Evolutionary conservation across 1,139 yeast genomes (phyloP).

Genomic region (Candida mesenterica): DNA sequence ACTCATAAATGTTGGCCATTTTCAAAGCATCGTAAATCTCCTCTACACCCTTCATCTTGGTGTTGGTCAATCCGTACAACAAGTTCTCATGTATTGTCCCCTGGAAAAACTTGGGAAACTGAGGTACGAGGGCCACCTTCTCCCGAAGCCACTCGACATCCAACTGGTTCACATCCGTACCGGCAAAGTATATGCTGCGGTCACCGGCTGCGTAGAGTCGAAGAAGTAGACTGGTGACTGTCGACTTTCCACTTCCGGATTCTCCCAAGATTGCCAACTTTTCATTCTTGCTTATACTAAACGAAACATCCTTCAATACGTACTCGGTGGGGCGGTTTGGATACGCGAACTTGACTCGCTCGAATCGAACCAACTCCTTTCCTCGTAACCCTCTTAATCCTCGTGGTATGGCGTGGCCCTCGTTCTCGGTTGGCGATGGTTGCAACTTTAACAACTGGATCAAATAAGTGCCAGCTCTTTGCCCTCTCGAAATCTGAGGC

Average conservation of each 20-base stretch:
- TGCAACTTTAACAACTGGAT: constrained; percentile 40
- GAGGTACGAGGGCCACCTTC: constrained; percentile 65
- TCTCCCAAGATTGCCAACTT: constrained; percentile 67
- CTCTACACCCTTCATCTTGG: constrained; percentile 19
- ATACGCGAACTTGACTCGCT: constrained; percentile 50
- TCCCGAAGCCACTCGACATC: constrained; percentile 51
- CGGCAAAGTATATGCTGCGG: constrained; percentile 36
- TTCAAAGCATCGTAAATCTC: constrained; percentile 43
- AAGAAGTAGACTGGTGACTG: constrained; percentile 53
- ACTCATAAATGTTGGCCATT: constrained; percentile 49
- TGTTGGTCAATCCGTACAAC: constrained; percentile 45
- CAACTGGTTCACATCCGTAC: constrained; percentile 42
- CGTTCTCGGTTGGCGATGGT: constrained; percentile 30
- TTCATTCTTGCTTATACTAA: constrained; percentile 44
- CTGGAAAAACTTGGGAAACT: constrained; percentile 60
- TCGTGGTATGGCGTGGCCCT: constrained; percentile 23
- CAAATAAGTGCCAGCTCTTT: constrained; percentile 62
- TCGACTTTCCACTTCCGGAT: constrained; percentile 83
- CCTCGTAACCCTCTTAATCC: constrained; percentile 4
- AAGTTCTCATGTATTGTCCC: constrained; percentile 69
- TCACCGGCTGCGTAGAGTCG: constrained; percentile 46
- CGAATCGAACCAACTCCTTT: constrained; percentile 33
- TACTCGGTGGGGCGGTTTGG: constrained; percentile 22
- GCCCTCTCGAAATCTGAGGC: constrained; percentile 78
- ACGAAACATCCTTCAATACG: constrained; percentile 38